Conservation (phyloP, 78 protist genomes). For the Dictyostelium brefeldianum region DNA sequence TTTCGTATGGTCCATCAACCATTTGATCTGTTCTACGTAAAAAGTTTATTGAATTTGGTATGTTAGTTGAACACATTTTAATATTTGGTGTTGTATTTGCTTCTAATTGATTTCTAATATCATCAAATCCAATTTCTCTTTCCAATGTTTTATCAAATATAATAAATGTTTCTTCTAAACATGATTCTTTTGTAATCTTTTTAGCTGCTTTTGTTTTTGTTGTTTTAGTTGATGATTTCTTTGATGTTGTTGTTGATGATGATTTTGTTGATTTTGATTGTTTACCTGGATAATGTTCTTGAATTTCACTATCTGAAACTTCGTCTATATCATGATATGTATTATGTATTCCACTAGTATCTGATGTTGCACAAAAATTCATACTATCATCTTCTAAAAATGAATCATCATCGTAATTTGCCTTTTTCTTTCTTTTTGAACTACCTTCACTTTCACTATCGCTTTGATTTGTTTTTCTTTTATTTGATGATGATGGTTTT, state of each 20-base stretch:
- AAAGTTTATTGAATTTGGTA: constrained; percentile 1
- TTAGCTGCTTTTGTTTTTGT: not conserved
- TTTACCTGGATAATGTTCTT: not conserved
- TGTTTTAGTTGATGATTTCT: not conserved
- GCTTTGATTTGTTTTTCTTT: too few relatives aligned
- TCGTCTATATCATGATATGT: not conserved
- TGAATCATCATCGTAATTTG: too few relatives aligned
- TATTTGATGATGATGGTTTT: too few relatives aligned
- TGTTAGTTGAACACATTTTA: not conserved
- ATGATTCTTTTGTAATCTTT: not conserved
- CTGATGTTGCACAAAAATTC: too few relatives aligned
- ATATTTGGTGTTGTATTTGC: not conserved
- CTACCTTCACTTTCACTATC: too few relatives aligned
- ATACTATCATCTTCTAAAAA: not conserved
- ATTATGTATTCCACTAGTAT: too few relatives aligned
- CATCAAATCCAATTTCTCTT: not conserved
- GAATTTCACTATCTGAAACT: not conserved
- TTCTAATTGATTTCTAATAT: not conserved
- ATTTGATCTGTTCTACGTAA: not conserved
- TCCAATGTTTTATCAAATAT: not conserved
- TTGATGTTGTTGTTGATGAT: not conserved
- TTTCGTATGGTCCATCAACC: not conserved
- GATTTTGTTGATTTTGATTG: not conserved
- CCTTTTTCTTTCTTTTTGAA: too few relatives aligned
- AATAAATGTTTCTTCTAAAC: not conserved